Percentiles rank a stretch among this genome's conserved stretches.
These are phyloP conservation scores for Scenedesmus sp. DNA, from an alignment of 163 green algal genomes.

Conservation along the genomic window DNA sequence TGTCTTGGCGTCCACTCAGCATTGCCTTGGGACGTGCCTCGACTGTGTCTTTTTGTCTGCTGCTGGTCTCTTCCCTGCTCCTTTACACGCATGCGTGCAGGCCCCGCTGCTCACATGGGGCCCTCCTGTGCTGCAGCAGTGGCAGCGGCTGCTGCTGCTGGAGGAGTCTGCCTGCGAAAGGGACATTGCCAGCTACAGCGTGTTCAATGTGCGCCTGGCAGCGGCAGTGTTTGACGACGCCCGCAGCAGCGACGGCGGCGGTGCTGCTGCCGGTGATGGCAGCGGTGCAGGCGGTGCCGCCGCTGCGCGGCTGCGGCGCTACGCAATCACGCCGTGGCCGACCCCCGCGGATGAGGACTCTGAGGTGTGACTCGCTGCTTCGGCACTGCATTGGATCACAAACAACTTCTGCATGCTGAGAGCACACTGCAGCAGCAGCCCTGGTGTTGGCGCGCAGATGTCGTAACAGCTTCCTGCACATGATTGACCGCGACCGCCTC, in stretches of 20 bases:
- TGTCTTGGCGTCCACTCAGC: too few relatives aligned
- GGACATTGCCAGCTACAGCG: constrained; percentile 22
- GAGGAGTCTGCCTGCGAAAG: constrained; percentile 31
- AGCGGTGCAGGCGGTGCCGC: neutral
- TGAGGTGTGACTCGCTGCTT: neutral
- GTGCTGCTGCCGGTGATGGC: neutral
- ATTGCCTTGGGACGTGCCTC: too few relatives aligned
- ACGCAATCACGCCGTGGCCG: constrained; percentile 15
- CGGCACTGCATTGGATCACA: too few relatives aligned
- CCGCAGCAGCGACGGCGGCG: neutral
- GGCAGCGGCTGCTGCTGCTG: constrained; percentile 50
- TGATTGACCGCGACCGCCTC: too few relatives aligned
- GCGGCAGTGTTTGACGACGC: constrained; percentile 10
- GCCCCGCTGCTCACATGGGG: neutral
- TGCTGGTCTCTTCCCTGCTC: neutral
- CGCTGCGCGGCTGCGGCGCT: neutral
- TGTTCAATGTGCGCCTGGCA: constrained; percentile 28
- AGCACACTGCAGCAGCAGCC: neutral
- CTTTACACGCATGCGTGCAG: neutral
- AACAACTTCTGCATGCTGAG: too few relatives aligned
- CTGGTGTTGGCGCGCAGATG: neutral
- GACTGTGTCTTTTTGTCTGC: neutral
- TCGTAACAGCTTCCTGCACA: too few relatives aligned
- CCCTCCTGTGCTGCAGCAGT: constrained; percentile 35
- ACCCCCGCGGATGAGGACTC: neutral